These are phyloP conservation scores for Acorus gramineus DNA, from an alignment of 106 monocot genomes.

Conservation along the genomic window DNA sequence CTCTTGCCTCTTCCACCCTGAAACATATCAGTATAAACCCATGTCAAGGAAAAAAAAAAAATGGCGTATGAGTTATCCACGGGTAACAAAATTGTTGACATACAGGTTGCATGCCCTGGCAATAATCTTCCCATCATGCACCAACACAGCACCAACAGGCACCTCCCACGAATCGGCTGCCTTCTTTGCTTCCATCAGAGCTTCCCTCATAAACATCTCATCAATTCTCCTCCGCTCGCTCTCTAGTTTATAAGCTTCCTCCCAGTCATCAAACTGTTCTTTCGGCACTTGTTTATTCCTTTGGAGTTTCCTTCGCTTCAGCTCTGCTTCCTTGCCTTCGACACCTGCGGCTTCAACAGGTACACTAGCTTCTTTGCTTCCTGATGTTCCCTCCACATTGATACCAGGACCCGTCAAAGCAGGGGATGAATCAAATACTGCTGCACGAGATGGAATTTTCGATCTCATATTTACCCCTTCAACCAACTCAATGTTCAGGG, in stretches of 20 bases:
- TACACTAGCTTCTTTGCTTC: constrained; percentile 9
- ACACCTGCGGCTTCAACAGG: constrained; percentile 23
- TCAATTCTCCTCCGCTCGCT: constrained; percentile 55
- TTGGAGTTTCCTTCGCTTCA: constrained; percentile 53
- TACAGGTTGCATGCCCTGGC: constrained; percentile 84
- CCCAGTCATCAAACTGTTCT: constrained; percentile 81
- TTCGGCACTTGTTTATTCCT: constrained; percentile 56
- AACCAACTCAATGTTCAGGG: not conserved
- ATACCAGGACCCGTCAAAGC: constrained; percentile 4
- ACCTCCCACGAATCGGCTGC: constrained; percentile 91
- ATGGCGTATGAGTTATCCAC: not conserved
- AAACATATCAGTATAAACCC: not conserved
- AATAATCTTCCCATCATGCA: constrained; percentile 79
- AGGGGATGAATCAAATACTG: constrained; percentile 9
- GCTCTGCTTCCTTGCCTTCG: constrained; percentile 31
- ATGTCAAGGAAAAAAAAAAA: not conserved
- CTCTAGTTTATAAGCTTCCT: constrained; percentile 66
- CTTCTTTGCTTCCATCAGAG: constrained; percentile 81
- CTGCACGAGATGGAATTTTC: constrained; percentile 11
- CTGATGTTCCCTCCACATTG: constrained; percentile 1
- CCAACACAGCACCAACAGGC: constrained; percentile 87
- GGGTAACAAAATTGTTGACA: constrained; percentile 3
- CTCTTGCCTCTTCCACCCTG: constrained; percentile 86
- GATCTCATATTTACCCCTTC: constrained; percentile 8
- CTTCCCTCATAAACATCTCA: constrained; percentile 94